phyloP scores from a whole-genome alignment of 192 early-diverging fungal genomes.

The Entomortierella parvispora region DNA sequence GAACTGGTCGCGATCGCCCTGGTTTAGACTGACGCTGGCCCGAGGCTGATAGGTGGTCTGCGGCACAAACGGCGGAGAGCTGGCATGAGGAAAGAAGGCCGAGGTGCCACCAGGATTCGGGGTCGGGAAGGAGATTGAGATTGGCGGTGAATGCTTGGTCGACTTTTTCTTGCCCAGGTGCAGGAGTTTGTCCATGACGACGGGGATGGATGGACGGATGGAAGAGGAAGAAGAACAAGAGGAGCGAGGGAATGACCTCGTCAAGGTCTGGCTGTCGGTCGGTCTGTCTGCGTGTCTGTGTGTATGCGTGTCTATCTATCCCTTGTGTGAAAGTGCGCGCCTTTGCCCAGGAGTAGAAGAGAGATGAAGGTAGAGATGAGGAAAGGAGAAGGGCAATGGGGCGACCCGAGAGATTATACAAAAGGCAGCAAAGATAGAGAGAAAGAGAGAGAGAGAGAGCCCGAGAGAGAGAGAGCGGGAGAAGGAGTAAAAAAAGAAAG shows the following conservation, averaged over 20 bases:
- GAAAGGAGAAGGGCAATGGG: neutral
- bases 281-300: too few species aligned
- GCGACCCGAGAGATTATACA: neutral
- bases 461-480: neutral
- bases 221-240: too few species aligned
- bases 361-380: neutral
- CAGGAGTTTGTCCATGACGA: conserved; percentile 45
- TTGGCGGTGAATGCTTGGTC: conserved; percentile 36
- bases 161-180: conserved; percentile 52
- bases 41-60: conserved; percentile 48
- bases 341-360: neutral
- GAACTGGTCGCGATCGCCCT: conserved; percentile 17
- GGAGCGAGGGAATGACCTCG: too few species aligned
- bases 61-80: conserved; percentile 21
- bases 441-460: conserved; percentile 7
- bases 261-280: too few species aligned
- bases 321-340: too few species aligned
- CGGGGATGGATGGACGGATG: neutral
- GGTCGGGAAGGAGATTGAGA: conserved; percentile 46
- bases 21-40: conserved; percentile 31
- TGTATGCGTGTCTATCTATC: too few species aligned
- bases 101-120: conserved; percentile 24
- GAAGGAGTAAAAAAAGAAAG: neutral
- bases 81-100: conserved; percentile 23
- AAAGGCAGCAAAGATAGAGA: neutral